Base-by-base conservation (phyloP, 2,329 filamentous ascomycete species). In the Volutella citrinella region DNA sequence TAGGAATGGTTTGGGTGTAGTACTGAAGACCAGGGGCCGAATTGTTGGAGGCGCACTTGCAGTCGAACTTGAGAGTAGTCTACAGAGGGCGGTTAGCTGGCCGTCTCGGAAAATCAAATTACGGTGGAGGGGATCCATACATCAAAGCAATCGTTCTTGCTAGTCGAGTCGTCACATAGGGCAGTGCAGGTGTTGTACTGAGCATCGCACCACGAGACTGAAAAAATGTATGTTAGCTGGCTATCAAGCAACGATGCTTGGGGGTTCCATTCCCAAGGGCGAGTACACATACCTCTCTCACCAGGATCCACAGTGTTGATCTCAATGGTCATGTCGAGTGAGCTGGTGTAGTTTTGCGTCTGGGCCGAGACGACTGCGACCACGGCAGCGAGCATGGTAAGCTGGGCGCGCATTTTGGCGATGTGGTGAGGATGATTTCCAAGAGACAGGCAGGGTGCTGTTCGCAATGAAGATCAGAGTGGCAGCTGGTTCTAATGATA, bases 1-100 rank as follows among this genome's bases (percentile, higher is more conserved):
- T 66, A 29, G 68, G 66, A 45, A 79, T 59, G 4, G 73, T 75
- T 61, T 76, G 66, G 30, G 42, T 48, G 60, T 75, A 79, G 55
- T 70, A 66, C 55, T 75, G 60, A 27, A 79, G 66, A 38, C 69
- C 70, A 11, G 74, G 73, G 7, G 63, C 60, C 28, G 64, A 66
- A 49, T 55, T 60, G 57, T 77, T 74, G 43, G 57, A 49, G 20
- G 52, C 33, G 63, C 75, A 78, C 12, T 57, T 63, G 57, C 75
- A 79, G 12, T 53, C 45, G 59, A 66, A 78, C 33, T 57, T 45
- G 26, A 78, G 64, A 26, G 62, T 63, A 24, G 34, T 33, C 68
- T 75, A 42, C 26, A 29, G 7, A 12, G 15, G 39, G 18, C 48
- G 34, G 37, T 25, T 23, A 24, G 12, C 27, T n/a, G n/a, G n/a